Evolutionary conservation across 2,329 filamentous ascomycete species (phyloP), one percentile per base, ranked within the genome.

Genomic region (Fulvia fulva): DNA sequence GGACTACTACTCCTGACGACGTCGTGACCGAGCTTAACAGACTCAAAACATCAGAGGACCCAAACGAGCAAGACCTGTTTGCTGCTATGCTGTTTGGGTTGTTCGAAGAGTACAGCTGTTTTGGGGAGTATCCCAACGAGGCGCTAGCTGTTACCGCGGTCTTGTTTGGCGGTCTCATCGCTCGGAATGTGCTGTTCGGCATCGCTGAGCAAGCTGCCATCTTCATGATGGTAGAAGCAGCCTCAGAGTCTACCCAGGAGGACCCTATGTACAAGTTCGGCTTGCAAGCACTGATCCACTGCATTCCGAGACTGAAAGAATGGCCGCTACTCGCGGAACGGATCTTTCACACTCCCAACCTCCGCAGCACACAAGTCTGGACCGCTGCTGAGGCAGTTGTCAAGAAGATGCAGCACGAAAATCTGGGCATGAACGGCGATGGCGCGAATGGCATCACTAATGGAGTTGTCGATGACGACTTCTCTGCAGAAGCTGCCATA

Each of bases 231-330:
- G 80, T 97, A n/a, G 92, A 99, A 73, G 91, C 94, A 12, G 91
- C 99, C 23, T 84, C 90, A 63, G 91, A 96, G 63, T 90, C 94
- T 68, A 78, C 83, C 30, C 85, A 89, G 0, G 89, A 95, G 30
- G 87, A 92, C 60, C 87, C 90, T 1, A 97, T 99, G 94, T 97
- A 94, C 79, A 96, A 97, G 69, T 99, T 99, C 71, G 94, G 95
- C 11, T 82, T 99, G 12, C 94, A 99, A 72, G 94, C 94, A 16
- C 82, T 99, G 60, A 87, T 97, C 72, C 91, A 97, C 73, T 83
- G 97, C 55, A 87, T 91, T 56, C 82, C 85, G 41, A 86, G 94
- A 43, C 85, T 99, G 51, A 82, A 86, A 4, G 94, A 99, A 71
- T 99, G 94, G 94, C 91, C 91, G n/a, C 90, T 89, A 1, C 95